Evolutionary conservation across 1,284 basidiomycete genomes (phyloP), one percentile per base, ranked within the genome.

Genomic region (Leccinum griseonigrum): DNA sequence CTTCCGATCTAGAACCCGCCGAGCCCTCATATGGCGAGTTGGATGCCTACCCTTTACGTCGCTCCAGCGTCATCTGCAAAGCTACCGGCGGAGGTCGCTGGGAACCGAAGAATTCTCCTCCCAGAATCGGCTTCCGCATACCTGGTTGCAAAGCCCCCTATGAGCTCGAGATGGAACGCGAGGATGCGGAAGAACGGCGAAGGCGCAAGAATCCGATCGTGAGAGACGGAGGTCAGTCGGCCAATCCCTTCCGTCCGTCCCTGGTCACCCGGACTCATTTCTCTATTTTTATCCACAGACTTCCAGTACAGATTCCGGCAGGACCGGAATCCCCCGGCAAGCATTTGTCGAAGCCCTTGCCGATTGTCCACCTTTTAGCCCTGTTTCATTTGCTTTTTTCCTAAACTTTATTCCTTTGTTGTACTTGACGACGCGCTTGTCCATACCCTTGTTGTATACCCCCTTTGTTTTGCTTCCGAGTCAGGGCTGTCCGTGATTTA

Each of bases 71-170:
- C 54, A 79, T 90, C 11, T 91, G 90, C 76, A 91, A 91, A 67
- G 86, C 85, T 3, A 83, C 82, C 18, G 89, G 90, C 54, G 88
- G 88, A 13, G 89, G 90, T 10, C 83, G 89, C 32, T 91, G 90
- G 89, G 81, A 82, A 64, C 90, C 89, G 22, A 87, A 86, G 69
- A 77, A 80, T 62, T 71, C 75, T 58, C 74, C 80, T 60, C 74
- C 77, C 1, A 70, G 79, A 56, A 77, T 79, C 48, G 84, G 83
- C 43, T 75, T 83, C 58, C 83, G 85, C 36, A 78, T 84, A 26
- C 85, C 84, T 0, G 88, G 88, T 16, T 79, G 80, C 68, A 88
- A 88, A 69, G 81, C 87, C 1, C 79, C 78, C 3, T 89, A 81
- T 61, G 87, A 90, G 70, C 72, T 88, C 16, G 83, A 86, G 65